These are phyloP conservation scores for Pueraria montana DNA, from an alignment of 306 rosid genomes.

Conservation along the genomic window DNA sequence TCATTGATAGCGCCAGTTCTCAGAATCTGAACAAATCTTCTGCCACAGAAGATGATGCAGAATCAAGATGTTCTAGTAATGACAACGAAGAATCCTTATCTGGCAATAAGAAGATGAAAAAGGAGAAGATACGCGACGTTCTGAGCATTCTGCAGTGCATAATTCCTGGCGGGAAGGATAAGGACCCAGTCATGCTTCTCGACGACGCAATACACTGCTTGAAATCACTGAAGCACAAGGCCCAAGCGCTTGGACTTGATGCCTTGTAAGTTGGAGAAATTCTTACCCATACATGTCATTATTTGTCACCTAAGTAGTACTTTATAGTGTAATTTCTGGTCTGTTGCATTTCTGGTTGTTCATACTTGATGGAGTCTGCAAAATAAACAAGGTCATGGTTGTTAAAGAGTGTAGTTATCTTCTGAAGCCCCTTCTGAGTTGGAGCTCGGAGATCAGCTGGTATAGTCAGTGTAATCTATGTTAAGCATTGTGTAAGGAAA, in stretches of 20 bases:
- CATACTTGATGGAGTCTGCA: conserved; percentile 29
- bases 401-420: too few relatives aligned
- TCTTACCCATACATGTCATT: conserved; percentile 20
- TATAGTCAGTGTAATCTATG: too few relatives aligned
- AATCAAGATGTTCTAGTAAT: conserved; percentile 70
- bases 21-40: conserved; percentile 52
- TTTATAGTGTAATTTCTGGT: conserved; percentile 35
- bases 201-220: conserved; percentile 82
- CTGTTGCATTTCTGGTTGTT: conserved; percentile 18
- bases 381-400: conserved; percentile 52
- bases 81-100: conserved; percentile 45
- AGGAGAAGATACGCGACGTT: conserved; percentile 71
- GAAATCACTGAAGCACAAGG: conserved; percentile 67
- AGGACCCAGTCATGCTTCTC: conserved; percentile 68
- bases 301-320: conserved; percentile 9
- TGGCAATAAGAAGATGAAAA: conserved; percentile 63
- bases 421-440: too few relatives aligned
- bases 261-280: conserved; percentile 52
- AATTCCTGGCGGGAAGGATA: conserved; percentile 76
- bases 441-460: too few relatives aligned
- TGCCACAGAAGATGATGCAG: conserved; percentile 61
- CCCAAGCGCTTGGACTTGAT: conserved; percentile 61
- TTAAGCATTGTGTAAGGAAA: not conserved
- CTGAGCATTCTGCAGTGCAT: conserved; percentile 67
- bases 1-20: conserved; percentile 72